Conservation (phyloP, 805 yeast species). For the Yarrowia sp. region DNA sequence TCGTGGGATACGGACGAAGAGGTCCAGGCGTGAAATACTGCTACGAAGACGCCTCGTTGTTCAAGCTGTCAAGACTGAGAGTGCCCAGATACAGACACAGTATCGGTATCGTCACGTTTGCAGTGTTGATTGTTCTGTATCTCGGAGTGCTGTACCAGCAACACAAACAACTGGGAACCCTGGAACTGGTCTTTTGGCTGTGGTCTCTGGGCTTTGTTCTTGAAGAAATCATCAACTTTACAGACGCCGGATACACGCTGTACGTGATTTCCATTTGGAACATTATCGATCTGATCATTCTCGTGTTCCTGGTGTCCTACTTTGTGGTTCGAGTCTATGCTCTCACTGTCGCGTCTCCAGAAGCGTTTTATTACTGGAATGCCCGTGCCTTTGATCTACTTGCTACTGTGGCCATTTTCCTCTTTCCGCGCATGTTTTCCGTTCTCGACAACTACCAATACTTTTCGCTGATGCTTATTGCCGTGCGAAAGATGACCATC, state of each 20-base stretch:
- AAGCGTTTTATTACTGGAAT: constrained; percentile 14
- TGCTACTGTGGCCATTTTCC: constrained; percentile 56
- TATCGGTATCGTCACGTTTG: constrained; percentile 48
- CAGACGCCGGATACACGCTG: constrained; percentile 56
- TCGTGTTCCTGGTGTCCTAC: constrained; percentile 52
- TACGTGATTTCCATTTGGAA: constrained; percentile 63
- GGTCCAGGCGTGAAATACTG: constrained; percentile 51
- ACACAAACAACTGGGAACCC: constrained; percentile 39
- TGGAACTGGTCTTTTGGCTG: constrained; percentile 55
- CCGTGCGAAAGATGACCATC: constrained; percentile 60
- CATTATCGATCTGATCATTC: constrained; percentile 56
- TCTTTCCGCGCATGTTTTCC: constrained; percentile 59
- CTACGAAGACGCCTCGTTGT: constrained; percentile 49
- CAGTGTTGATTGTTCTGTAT: constrained; percentile 48
- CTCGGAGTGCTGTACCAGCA: constrained; percentile 45
- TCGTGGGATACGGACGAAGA: constrained; percentile 44
- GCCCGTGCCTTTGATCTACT: constrained; percentile 47
- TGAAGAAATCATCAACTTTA: constrained; percentile 56
- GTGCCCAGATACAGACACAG: constrained; percentile 52
- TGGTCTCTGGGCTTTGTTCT: constrained; percentile 58
- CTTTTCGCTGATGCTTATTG: constrained; percentile 59
- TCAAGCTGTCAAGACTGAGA: constrained; percentile 52
- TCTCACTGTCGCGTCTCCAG: constrained; percentile 17
- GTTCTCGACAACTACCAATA: constrained; percentile 60
- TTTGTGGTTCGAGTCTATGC: constrained; percentile 44